These are phyloP conservation scores for Corynascus novoguineensis DNA, from an alignment of 495 filamentous ascomycete species.

Conservation along the genomic window DNA sequence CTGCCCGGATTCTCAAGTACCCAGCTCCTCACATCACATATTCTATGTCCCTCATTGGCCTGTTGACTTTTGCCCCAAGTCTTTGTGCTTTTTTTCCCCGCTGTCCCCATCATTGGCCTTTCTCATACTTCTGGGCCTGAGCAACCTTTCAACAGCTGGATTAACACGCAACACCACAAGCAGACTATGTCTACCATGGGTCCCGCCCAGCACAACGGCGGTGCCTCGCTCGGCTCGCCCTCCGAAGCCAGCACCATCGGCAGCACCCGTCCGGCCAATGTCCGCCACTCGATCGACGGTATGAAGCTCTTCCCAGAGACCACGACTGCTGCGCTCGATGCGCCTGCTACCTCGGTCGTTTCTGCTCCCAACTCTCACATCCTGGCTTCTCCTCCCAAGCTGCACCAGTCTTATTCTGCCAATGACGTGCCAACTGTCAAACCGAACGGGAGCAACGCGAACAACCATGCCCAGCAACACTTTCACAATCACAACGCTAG, in stretches of 20 bases:
- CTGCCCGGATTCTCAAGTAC: slow-evolving; percentile 2
- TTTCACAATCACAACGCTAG: slow-evolving; percentile 79
- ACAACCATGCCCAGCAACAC: slow-evolving; percentile 69
- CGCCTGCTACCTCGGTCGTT: slow-evolving; percentile 26
- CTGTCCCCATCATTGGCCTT: slow-evolving; percentile 73
- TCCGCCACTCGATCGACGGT: slow-evolving; percentile 51
- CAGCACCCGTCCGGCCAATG: slow-evolving; percentile 39
- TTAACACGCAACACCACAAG: slow-evolving; percentile 74
- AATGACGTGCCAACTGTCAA: slow-evolving; percentile 87
- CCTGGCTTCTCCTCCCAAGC: slow-evolving; percentile 55
- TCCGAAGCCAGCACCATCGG: slow-evolving; percentile 37
- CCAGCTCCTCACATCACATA: not conserved
- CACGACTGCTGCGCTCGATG: slow-evolving; percentile 21
- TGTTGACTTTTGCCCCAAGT: slow-evolving; percentile 34
- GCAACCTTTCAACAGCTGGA: slow-evolving; percentile 51
- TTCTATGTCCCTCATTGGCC: slow-evolving; percentile 4
- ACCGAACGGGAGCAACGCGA: slow-evolving; percentile 43
- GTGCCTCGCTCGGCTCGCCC: slow-evolving; percentile 29
- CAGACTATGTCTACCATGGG: slow-evolving; percentile 70
- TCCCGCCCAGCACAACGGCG: slow-evolving; percentile 32
- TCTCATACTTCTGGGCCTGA: slow-evolving; percentile 64
- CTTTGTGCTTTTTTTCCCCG: slow-evolving; percentile 77
- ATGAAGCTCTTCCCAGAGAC: slow-evolving; percentile 30
- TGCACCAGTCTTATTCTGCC: slow-evolving; percentile 85
- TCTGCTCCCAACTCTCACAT: slow-evolving; percentile 37